Percentiles rank a stretch among this genome's conserved stretches.
These are phyloP conservation scores for Apophysomyces elegans DNA, from an alignment of 371 early-diverging fungal genomes.

Conservation along the genomic window DNA sequence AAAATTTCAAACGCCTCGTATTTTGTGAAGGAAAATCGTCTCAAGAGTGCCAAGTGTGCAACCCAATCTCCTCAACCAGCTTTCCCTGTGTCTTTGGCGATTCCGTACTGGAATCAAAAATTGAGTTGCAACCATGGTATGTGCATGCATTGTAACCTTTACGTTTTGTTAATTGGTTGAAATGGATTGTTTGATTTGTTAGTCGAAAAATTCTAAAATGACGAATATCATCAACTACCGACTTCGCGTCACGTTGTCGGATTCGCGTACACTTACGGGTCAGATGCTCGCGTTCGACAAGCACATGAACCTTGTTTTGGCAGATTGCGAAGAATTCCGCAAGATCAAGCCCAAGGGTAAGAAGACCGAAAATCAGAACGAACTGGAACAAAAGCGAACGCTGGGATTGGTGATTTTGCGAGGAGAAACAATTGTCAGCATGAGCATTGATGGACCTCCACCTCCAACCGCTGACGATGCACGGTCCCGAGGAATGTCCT, in stretches of 20 bases:
- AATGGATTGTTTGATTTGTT: not conserved
- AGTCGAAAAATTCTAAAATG: slow-evolving; percentile 86
- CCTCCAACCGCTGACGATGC: slow-evolving; percentile 72
- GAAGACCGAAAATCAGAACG: slow-evolving; percentile 43
- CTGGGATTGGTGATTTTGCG: slow-evolving; percentile 94
- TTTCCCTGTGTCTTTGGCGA: slow-evolving; percentile 4
- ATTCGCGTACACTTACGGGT: slow-evolving; percentile 91
- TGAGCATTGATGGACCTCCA: slow-evolving; percentile 93
- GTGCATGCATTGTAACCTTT: not conserved
- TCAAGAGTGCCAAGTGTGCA: slow-evolving; percentile 10
- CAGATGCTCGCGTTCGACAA: slow-evolving; percentile 98
- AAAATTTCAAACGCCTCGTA: too few relatives aligned
- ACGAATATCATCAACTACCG: slow-evolving; percentile 93
- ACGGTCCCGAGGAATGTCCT: slow-evolving; percentile 53
- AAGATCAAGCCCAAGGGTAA: slow-evolving; percentile 76
- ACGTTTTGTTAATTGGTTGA: not conserved
- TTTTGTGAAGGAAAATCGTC: not conserved
- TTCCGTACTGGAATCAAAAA: slow-evolving; percentile 4
- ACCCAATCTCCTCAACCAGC: slow-evolving; percentile 1
- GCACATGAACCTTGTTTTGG: slow-evolving; percentile 97
- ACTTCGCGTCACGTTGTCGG: slow-evolving; percentile 89
- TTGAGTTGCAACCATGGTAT: slow-evolving; percentile 6
- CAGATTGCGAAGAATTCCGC: slow-evolving; percentile 97
- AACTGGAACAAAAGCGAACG: slow-evolving; percentile 81
- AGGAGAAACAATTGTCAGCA: slow-evolving; percentile 91